Base-by-base conservation (phyloP, 1,139 yeast species). In the Geotrichum reessii region DNA sequence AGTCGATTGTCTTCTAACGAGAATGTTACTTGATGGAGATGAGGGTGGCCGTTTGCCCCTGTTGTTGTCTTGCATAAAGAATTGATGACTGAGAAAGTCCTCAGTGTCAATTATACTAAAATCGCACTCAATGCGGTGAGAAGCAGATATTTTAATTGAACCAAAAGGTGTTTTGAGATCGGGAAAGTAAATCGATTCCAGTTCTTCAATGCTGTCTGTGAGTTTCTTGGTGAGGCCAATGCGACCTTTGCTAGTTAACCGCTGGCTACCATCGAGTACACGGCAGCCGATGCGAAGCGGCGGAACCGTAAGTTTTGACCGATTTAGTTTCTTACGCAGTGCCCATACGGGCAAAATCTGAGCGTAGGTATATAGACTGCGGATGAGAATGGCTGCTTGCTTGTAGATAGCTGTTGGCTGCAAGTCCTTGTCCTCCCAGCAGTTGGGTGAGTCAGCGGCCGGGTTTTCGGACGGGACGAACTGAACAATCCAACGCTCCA, bases 401-500 rank as follows among this genome's bases (percentile, higher is more conserved):
- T 87, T 88, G 74, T 89, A 88, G 17, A 87, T 81, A 28, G 58
- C 19, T 11, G 78, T 72, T 0, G 95, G 90, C 49, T 58, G 57
- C 22, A 42, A 40, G 17, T 33, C 42, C 31, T 52, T 21, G 61
- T 87, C 92, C 56, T 64, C 69, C 77, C 81, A 1, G 84, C n/a
- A n/a, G n/a, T 79, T 0, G 92, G 95, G 70, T 6, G 37, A 6
- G 86, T 75, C 27, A 85, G 69, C 54, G 83, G 77, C 8, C 82
- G 69, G 56, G 81, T 74, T 0, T 86, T 82, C 70, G 81, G 84
- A 48, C 87, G 71, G 62, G 83, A 81, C 92, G 63, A 91, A 81
- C 70, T 91, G 96, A 46, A 93, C 76, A 27, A 90, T 76, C 99
- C 99, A 93, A 61, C 99, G 78, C 69, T 93, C 99, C 60, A 93